phyloP scores from a whole-genome alignment of 306 rosid genomes.

The Styphnolobium japonicum region DNA sequence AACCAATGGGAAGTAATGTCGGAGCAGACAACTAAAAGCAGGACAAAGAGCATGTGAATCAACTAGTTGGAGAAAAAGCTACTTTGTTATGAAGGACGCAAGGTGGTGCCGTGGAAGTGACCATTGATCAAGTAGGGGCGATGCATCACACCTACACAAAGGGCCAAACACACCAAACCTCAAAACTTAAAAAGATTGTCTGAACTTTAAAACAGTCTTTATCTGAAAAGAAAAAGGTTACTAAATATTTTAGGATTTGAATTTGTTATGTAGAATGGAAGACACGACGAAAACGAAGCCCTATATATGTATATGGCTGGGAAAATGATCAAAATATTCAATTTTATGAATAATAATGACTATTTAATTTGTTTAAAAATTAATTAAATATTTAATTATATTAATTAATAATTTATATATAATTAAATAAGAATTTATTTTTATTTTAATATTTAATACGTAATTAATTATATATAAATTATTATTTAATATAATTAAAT shows the following conservation, averaged over 20 bases:
- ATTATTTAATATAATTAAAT: too few relatives aligned
- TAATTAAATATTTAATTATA: too few relatives aligned
- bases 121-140: background rate
- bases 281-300: background rate
- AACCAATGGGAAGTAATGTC: background rate
- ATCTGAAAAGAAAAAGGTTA: background rate
- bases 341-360: too few relatives aligned
- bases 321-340: too few relatives aligned
- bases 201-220: background rate
- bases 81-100: conserved; percentile 11
- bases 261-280: background rate
- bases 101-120: conserved; percentile 34
- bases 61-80: conserved; percentile 36
- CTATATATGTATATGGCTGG: too few relatives aligned
- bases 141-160: conserved; percentile 34
- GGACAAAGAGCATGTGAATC: conserved; percentile 8
- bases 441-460: too few relatives aligned
- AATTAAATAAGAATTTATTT: too few relatives aligned
- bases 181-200: background rate
- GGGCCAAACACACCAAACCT: background rate
- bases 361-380: too few relatives aligned
- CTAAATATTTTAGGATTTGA: background rate
- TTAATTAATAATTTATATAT: too few relatives aligned
- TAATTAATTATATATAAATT: too few relatives aligned
- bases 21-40: conserved; percentile 23